A percentile compares a stretch with the other conserved stretches of the same genome.
phyloP scores from a whole-genome alignment of 768 basidiomycete species.

The Obba rivulosa region DNA sequence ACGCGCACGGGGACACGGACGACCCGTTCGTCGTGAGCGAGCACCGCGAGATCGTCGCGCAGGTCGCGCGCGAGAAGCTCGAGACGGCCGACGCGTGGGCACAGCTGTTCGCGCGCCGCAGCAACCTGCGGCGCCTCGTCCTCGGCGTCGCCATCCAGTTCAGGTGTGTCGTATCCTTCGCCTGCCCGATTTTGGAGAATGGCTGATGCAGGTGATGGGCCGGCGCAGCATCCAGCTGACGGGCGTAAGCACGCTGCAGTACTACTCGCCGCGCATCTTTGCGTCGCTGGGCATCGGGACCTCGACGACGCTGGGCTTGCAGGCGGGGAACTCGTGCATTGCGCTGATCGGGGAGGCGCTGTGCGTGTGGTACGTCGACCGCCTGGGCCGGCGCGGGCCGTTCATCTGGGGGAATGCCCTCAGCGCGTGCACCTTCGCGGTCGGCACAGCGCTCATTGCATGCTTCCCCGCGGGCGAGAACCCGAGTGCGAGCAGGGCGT shows the following conservation, averaged over 20 bases:
- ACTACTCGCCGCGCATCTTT: conserved; percentile 18
- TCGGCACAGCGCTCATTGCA: conserved; percentile 21
- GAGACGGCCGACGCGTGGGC: conserved; percentile 26
- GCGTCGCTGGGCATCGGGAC: conserved; percentile 17
- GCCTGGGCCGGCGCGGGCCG: conserved; percentile 17
- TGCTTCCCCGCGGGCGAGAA: conserved; percentile 17
- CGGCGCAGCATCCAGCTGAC: conserved; percentile 62
- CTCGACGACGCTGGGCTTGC: conserved; percentile 39
- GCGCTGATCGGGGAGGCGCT: conserved; percentile 45
- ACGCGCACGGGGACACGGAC: conserved; percentile 41
- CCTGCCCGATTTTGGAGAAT: too few relatives aligned
- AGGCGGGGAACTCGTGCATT: conserved; percentile 50
- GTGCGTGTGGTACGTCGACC: conserved; percentile 22
- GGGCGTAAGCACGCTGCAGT: conserved; percentile 44
- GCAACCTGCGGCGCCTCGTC: conserved; percentile 42
- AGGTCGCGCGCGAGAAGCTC: conserved; percentile 14
- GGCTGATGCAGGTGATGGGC: too few relatives aligned
- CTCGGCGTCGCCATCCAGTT: conserved; percentile 32
- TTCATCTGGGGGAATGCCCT: conserved; percentile 20
- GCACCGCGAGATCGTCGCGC: conserved; percentile 17
- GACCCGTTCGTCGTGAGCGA: conserved; percentile 41
- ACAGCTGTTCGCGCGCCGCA: conserved; percentile 34
- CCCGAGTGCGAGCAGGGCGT: conserved; percentile 17
- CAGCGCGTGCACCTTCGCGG: conserved; percentile 18
- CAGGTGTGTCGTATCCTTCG: conserved; percentile 8